phyloP scores from a whole-genome alignment of 768 basidiomycete species.

The Leccinum pellstonianum region DNA sequence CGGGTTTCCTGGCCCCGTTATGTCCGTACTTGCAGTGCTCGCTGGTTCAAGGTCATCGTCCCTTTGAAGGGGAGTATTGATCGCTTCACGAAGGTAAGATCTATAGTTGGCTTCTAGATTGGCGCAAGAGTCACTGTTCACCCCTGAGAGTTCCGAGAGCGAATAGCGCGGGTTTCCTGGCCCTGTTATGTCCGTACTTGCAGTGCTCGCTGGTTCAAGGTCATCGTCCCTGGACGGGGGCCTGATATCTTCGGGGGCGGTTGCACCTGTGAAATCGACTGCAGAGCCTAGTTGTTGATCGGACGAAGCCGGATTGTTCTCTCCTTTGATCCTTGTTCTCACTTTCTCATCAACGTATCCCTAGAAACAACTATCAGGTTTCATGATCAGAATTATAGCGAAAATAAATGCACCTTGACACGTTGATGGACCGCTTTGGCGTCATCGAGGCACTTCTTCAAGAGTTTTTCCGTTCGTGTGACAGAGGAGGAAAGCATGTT shows the following conservation, averaged over 20 bases:
- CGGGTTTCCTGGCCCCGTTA: neutral
- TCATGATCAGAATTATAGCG: neutral
- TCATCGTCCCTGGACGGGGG: neutral
- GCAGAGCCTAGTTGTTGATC: neutral
- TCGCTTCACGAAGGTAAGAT: too few species aligned
- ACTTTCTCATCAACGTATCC: neutral
- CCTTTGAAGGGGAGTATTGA: too few species aligned
- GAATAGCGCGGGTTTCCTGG: neutral
- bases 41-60: neutral
- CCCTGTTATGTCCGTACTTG: neutral
- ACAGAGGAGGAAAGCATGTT: slow-evolving; percentile 9
- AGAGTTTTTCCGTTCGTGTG: neutral
- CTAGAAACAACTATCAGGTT: slow-evolving; percentile 3
- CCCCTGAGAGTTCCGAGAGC: neutral
- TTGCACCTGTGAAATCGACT: neutral
- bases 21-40: neutral
- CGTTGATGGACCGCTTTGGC: slow-evolving; percentile 6
- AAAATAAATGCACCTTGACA: slow-evolving; percentile 4
- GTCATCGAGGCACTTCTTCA: slow-evolving; percentile 3
- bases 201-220: neutral
- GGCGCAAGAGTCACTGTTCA: neutral
- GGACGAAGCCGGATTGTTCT: neutral
- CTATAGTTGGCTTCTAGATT: neutral
- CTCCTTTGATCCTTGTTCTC: slow-evolving; percentile 3
- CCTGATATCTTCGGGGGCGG: neutral